phyloP scores from a whole-genome alignment of 139 green algal species.

The Asterochloris erici region DNA sequence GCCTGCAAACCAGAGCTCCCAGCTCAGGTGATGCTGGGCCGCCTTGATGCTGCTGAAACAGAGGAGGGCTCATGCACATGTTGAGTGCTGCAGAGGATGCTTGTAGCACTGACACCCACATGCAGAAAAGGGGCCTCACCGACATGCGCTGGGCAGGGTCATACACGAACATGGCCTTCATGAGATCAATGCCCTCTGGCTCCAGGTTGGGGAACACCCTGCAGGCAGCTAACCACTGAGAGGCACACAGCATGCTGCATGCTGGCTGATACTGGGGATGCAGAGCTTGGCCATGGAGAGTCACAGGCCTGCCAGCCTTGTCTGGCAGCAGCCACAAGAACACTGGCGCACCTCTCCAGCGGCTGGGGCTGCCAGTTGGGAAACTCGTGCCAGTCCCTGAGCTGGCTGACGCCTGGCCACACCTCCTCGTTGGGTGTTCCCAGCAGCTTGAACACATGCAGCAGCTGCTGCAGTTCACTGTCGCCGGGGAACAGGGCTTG shows the following conservation, averaged over 20 bases:
- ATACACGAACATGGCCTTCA: conserved; percentile 73
- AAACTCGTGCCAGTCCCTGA: conserved; percentile 90
- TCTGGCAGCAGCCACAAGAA: not conserved
- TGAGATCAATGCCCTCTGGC: conserved; percentile 71
- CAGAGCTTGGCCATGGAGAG: not conserved
- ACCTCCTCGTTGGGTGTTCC: conserved; percentile 74
- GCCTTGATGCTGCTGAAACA: too few relatives aligned
- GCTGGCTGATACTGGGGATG: not conserved
- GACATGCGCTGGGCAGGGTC: conserved; percentile 68
- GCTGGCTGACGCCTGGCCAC: conserved; percentile 73
- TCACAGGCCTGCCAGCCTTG: not conserved
- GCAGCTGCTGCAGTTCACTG: conserved; percentile 84
- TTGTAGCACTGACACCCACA: not conserved
- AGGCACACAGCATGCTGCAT: not conserved
- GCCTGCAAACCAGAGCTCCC: conserved; percentile 49
- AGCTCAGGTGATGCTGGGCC: too few relatives aligned
- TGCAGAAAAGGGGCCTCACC: conserved; percentile 26
- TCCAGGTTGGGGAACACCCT: conserved; percentile 76
- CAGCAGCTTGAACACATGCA: conserved; percentile 88
- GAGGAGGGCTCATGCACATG: too few relatives aligned
- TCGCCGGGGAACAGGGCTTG: conserved; percentile 83
- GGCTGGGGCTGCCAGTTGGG: conserved; percentile 61
- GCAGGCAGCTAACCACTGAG: not conserved
- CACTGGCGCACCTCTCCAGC: conserved; percentile 21
- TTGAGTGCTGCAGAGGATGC: too few relatives aligned